Conservation (phyloP, 257 asterid species). For the Cordia subcordata region DNA sequence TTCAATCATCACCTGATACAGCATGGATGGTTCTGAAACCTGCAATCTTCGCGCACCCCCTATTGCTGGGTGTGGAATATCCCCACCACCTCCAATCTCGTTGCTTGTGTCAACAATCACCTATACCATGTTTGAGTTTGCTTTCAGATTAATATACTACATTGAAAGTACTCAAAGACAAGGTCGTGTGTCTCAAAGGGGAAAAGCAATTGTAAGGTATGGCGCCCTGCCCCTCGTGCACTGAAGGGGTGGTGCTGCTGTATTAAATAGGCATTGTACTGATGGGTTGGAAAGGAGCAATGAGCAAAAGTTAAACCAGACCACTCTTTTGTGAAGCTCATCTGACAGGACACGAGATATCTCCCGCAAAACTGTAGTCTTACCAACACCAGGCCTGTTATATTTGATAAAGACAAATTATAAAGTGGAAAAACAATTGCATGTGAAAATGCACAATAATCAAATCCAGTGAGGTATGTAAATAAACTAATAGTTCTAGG, state of each 20-base stretch:
- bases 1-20: constrained; percentile 73
- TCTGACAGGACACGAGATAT: constrained; percentile 62
- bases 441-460: background rate
- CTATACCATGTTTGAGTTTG: constrained; percentile 24
- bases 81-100: constrained; percentile 85
- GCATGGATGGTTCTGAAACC: constrained; percentile 64
- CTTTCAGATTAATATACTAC: background rate
- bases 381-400: constrained; percentile 83
- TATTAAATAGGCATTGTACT: background rate
- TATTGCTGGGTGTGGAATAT: constrained; percentile 74
- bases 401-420: constrained; percentile 4
- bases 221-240: background rate
- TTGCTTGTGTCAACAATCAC: constrained; percentile 77
- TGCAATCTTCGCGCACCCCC: constrained; percentile 79
- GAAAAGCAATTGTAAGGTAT: background rate
- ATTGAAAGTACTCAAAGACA: background rate
- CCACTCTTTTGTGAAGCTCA: constrained; percentile 81
- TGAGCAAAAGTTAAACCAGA: constrained; percentile 18
- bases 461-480: background rate
- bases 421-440: background rate
- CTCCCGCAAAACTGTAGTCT: constrained; percentile 74
- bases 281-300: background rate
- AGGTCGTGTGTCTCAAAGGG: background rate
- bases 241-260: background rate
- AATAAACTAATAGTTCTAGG: background rate